Percentiles rank a stretch among this genome's conserved stretches.
These are phyloP conservation scores for Stentor roeselii DNA, from an alignment of 73 alveolate species.

Conservation along the genomic window DNA sequence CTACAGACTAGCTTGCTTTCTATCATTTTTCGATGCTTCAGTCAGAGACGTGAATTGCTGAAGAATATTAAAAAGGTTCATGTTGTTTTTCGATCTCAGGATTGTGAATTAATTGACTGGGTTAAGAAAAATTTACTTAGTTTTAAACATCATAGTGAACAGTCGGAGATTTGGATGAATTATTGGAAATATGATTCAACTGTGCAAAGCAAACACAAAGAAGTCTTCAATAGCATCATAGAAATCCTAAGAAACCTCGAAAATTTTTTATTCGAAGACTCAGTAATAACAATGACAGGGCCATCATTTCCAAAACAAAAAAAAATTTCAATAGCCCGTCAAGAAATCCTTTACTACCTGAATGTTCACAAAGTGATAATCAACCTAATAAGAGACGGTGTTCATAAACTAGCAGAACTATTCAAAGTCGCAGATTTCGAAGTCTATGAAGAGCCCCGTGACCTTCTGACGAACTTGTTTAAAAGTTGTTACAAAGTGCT, in stretches of 20 bases:
- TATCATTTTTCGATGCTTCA: neutral
- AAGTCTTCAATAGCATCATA: neutral
- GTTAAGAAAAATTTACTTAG: neutral
- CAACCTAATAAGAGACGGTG: slow-evolving; percentile 2
- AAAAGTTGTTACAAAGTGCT: neutral
- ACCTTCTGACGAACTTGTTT: neutral
- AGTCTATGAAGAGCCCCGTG: too few relatives aligned
- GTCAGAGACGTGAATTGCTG: neutral
- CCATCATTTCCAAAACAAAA: neutral
- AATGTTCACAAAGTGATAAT: neutral
- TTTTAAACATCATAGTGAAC: neutral
- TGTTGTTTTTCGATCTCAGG: neutral
- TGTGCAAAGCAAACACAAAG: neutral
- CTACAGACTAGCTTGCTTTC: neutral
- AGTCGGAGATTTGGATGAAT: neutral
- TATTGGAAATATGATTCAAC: neutral
- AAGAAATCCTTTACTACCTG: neutral
- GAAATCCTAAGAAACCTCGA: neutral
- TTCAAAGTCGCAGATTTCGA: neutral
- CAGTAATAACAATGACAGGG: neutral
- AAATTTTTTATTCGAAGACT: neutral
- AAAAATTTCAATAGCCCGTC: neutral
- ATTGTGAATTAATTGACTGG: neutral
- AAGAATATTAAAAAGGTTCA: neutral
- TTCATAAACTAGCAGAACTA: neutral